Evolutionary conservation across 495 filamentous ascomycete genomes (phyloP), one percentile per base, ranked within the genome.

Genomic region (Hyaloscypha finlandica): DNA sequence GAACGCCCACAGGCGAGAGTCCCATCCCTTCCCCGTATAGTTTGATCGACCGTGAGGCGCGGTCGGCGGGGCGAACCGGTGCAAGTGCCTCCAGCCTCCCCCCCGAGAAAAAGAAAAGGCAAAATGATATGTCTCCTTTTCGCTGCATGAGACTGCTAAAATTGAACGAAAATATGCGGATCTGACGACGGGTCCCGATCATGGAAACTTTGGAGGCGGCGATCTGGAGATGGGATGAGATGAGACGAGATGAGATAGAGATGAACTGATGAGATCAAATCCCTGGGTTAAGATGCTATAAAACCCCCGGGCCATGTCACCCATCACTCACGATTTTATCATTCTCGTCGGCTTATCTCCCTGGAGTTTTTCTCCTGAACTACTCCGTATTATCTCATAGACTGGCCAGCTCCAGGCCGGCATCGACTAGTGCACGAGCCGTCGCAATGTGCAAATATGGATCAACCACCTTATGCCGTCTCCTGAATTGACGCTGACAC

Each of bases 61-160:
- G 42, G 35, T 37, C 35, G 35, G 63, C 63, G 63, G 63, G 63
- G 63, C 63, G 63, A 65, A 59, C 63, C 63, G 63, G 58, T 58
- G 35, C 32, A 35, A 55, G 16, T 4, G 42, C 25, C 32, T 14
- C 32, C 11, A 37, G 33, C 33, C 33, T 37, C 33, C 11, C 4
- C 5, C 35, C 12, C 35, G 6, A 37, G 35, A 12, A 12, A 4
- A 48, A 63, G 53, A 61, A 54, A 66, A 59, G 22, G 29, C 35
- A 59, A 66, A 51, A 51, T 63, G 58, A 67, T 42, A 56, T 33
- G 60, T 64, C 66, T 52, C 66, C 66, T 64, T 68, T 63, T 63
- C 29, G 31, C 35, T 68, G 66, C 66, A 64, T 59, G 59, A 56
- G 53, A 31, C 8, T 3, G 42, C 42, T 48, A 4, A 14, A 48